Conservation (phyloP, 208 protist genomes). For the Leptomonas seymouri region DNA sequence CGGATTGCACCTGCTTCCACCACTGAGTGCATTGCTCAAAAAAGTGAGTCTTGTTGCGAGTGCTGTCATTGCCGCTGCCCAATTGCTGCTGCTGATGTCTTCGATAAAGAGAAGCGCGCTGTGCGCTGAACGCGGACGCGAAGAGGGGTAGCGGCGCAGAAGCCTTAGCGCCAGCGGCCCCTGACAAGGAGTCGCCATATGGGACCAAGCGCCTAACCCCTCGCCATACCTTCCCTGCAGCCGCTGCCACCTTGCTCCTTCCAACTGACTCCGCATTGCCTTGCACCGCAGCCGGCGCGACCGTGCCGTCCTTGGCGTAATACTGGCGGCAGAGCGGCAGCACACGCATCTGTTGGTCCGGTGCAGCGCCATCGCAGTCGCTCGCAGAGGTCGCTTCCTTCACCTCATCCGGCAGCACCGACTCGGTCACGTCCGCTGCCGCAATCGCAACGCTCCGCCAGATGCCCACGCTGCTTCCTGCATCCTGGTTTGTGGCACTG, state of each 20-base stretch:
- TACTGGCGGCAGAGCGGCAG: conserved; percentile 49
- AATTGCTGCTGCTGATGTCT: conserved; percentile 11
- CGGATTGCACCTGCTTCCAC: conserved; percentile 18
- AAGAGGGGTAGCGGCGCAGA: conserved; percentile 20
- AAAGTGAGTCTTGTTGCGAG: background rate
- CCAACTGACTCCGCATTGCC: background rate
- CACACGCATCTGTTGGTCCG: conserved; percentile 29
- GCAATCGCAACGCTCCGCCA: conserved; percentile 14
- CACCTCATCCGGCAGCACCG: conserved; percentile 25
- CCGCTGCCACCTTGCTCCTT: background rate
- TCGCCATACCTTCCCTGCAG: no score
- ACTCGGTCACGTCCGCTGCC: conserved; percentile 23
- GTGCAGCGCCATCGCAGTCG: background rate
- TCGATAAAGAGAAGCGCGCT: conserved; percentile 24
- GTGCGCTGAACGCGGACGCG: conserved; percentile 23
- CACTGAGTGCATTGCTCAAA: background rate
- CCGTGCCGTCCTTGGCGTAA: conserved; percentile 30
- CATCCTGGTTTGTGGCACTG: background rate
- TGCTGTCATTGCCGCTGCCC: background rate
- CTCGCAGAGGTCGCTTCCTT: conserved; percentile 3
- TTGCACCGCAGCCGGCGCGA: conserved; percentile 3
- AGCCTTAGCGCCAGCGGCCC: background rate
- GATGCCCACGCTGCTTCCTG: background rate
- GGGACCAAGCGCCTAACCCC: background rate
- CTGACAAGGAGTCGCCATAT: background rate